Evolutionary conservation across 768 basidiomycete species (phyloP).

Genomic region (Melanogaster broomeanus): DNA sequence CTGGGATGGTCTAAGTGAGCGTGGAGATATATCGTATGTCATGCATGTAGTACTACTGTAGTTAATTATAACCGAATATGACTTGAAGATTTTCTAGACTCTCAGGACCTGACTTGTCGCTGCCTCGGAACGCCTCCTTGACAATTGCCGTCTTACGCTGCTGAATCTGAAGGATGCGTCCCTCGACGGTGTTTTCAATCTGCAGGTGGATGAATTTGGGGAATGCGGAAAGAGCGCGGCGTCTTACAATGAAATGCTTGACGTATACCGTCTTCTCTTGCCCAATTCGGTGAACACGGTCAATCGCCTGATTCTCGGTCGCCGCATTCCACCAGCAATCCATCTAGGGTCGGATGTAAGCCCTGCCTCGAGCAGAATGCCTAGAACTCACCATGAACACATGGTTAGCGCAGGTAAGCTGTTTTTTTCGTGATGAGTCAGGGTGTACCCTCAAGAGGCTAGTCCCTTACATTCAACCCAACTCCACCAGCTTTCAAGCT

Average conservation of each 20-base stretch:
- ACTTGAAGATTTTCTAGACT: conserved; percentile 76
- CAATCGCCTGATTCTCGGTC: conserved; percentile 83
- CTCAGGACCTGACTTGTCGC: conserved; percentile 49
- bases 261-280: conserved; percentile 83
- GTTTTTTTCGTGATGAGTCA: conserved; percentile 7
- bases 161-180: conserved; percentile 79
- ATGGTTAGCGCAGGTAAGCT: conserved; percentile 81
- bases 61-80: conserved; percentile 6
- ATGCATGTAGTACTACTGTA: not conserved
- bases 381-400: conserved; percentile 74
- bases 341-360: conserved; percentile 53
- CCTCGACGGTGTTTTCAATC: conserved; percentile 77
- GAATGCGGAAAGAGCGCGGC: not conserved
- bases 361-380: not conserved
- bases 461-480: conserved; percentile 70
- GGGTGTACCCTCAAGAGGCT: not conserved
- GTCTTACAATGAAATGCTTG: conserved; percentile 77
- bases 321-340: conserved; percentile 94
- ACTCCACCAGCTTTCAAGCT: conserved; percentile 92
- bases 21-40: not conserved
- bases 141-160: conserved; percentile 86
- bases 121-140: conserved; percentile 78
- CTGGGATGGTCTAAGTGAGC: not conserved
- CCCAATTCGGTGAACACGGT: conserved; percentile 83
- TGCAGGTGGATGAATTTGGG: conserved; percentile 25